These are phyloP conservation scores for Populus hybrid DNA, from an alignment of 441 rosid species.

Conservation along the genomic window DNA sequence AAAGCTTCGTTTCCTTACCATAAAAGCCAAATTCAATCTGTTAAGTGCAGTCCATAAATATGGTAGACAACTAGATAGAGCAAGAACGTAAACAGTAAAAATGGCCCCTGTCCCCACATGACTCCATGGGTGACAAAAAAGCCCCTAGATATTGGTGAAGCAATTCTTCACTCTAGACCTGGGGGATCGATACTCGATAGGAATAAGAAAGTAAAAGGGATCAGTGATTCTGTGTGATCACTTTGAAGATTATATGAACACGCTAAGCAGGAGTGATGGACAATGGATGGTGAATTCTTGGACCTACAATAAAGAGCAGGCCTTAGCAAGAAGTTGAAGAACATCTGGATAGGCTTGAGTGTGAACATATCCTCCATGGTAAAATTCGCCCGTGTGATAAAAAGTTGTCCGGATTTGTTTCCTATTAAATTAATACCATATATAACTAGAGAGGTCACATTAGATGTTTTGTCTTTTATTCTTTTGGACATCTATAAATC, in stretches of 20 bases:
- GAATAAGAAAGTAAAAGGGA: too few species aligned
- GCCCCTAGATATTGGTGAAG: too few species aligned
- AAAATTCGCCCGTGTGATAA: too few species aligned
- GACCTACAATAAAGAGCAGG: background rate
- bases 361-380: background rate
- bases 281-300: background rate
- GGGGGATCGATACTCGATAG: too few species aligned
- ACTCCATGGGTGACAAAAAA: too few species aligned
- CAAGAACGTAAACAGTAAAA: background rate
- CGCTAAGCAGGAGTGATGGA: background rate
- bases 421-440: background rate
- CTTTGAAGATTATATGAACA: background rate
- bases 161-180: too few species aligned
- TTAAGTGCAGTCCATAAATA: background rate
- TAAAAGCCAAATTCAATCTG: background rate
- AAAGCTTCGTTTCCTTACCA: background rate
- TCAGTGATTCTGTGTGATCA: background rate
- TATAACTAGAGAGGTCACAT: too few species aligned
- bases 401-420: background rate
- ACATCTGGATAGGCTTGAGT: background rate
- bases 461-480: slow-evolving; percentile 7
- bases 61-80: background rate
- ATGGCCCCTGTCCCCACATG: background rate
- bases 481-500: slow-evolving; percentile 23
- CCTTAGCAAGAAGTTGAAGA: background rate